Percentiles rank a stretch among this genome's conserved stretches.
These are phyloP conservation scores for Saccharomyces pastorianus DNA, from an alignment of 1,139 yeast genomes.

Conservation along the genomic window DNA sequence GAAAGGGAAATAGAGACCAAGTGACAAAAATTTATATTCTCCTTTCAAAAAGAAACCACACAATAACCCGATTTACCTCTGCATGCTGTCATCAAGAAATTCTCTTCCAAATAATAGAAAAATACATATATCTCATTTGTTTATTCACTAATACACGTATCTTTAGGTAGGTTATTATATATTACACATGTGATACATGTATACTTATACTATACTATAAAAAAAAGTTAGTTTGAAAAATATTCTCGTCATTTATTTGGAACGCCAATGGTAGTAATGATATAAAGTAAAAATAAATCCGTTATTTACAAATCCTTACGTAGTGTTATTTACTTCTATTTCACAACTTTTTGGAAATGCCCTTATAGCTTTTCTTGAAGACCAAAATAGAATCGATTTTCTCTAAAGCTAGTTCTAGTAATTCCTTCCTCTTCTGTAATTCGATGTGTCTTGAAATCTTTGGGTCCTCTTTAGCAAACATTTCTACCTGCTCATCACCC, in stretches of 20 bases:
- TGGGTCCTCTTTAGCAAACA: conserved; percentile 92
- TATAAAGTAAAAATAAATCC: background rate
- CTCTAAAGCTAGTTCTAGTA: conserved; percentile 70
- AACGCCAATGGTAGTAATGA: background rate
- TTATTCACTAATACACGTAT: background rate
- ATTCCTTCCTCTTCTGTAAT: conserved; percentile 83
- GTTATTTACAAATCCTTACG: background rate
- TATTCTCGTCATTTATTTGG: no score
- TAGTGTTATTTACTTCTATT: background rate
- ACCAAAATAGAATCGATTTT: conserved; percentile 84
- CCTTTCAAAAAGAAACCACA: background rate
- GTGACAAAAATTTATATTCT: no score
- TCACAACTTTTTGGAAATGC: conserved; percentile 1
- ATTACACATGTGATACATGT: background rate
- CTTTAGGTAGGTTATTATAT: no score
- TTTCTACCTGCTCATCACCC: conserved; percentile 69
- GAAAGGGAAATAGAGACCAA: no score
- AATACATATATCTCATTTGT: background rate
- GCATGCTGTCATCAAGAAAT: background rate
- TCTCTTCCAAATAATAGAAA: background rate
- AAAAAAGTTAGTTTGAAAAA: background rate
- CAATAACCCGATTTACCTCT: background rate
- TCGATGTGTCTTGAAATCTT: conserved; percentile 84
- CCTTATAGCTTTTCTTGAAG: conserved; percentile 30
- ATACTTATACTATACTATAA: background rate